Evolutionary conservation across 2,329 filamentous ascomycete genomes (phyloP).

Genomic region (Ophiognomonia clavigignenti-juglandacearum): DNA sequence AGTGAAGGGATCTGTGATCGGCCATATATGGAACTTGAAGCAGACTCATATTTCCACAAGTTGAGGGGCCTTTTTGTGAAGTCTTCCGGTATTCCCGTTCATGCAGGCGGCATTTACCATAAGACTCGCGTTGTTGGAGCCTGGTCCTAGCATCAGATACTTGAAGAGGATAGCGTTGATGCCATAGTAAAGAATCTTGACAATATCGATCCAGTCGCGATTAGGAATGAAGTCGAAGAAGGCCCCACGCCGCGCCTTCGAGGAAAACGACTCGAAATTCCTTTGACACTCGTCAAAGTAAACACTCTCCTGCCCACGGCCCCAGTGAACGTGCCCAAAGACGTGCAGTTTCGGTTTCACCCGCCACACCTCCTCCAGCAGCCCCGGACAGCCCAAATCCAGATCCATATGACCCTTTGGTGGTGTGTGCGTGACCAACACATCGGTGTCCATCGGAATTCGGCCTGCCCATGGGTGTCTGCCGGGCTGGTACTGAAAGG

Average conservation of each 20-base stretch:
- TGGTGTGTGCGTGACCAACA: constrained; percentile 78
- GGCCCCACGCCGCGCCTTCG: constrained; percentile 34
- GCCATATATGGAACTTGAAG: too few species aligned
- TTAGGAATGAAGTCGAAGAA: constrained; percentile 42
- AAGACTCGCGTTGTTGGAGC: constrained; percentile 42
- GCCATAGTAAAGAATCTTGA: constrained; percentile 40
- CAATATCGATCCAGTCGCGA: constrained; percentile 40
- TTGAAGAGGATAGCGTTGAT: constrained; percentile 47
- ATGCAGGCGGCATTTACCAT: constrained; percentile 56
- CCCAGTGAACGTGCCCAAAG: constrained; percentile 81
- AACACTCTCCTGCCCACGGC: constrained; percentile 62
- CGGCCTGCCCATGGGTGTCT: constrained; percentile 68
- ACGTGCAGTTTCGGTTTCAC: constrained; percentile 72
- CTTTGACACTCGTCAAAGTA: constrained; percentile 72
- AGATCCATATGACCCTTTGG: constrained; percentile 69
- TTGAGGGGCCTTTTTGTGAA: constrained; percentile 33
- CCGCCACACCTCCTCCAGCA: constrained; percentile 69
- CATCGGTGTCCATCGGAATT: constrained; percentile 67
- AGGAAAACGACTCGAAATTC: constrained; percentile 63
- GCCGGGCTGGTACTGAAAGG: constrained; percentile 67
- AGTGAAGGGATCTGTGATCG: too few species aligned
- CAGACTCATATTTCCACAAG: constrained; percentile 29
- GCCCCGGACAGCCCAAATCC: constrained; percentile 63
- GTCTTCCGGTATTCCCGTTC: constrained; percentile 45
- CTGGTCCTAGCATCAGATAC: constrained; percentile 50